Percentiles rank a stretch among this genome's conserved stretches.
Evolutionary conservation across 192 early-diverging fungal genomes (phyloP).

Genomic region (Ambispora gerdemannii): DNA sequence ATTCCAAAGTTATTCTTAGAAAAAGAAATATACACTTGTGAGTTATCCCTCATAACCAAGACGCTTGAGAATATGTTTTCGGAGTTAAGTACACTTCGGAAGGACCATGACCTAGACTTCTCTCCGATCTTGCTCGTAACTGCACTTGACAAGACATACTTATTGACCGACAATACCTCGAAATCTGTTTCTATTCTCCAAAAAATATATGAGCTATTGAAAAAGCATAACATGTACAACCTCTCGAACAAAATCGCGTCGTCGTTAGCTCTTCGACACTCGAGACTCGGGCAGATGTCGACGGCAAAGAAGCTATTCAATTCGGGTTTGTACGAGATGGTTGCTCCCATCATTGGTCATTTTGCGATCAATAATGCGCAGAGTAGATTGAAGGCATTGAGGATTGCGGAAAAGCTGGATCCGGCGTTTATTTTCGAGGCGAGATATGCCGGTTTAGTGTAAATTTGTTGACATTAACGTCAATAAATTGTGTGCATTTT

Average conservation of each 20-base stretch:
- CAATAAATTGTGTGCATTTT: too few relatives aligned
- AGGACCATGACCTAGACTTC: constrained; percentile 1
- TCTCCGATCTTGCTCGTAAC: background rate
- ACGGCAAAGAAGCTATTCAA: background rate
- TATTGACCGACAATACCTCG: background rate
- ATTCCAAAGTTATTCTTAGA: background rate
- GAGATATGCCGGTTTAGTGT: background rate
- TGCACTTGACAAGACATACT: background rate
- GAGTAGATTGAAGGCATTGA: background rate
- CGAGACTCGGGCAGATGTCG: background rate
- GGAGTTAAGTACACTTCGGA: background rate
- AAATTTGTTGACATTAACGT: too few relatives aligned
- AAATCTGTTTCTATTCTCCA: background rate
- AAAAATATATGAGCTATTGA: background rate
- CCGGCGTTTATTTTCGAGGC: background rate
- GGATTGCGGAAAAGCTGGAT: background rate
- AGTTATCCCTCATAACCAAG: background rate
- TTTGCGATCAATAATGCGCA: too few relatives aligned
- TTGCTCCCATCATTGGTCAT: background rate
- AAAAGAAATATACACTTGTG: background rate
- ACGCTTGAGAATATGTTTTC: background rate
- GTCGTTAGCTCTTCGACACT: background rate
- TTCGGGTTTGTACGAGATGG: background rate
- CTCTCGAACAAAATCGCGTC: background rate
- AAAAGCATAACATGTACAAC: background rate